Percentiles rank a stretch among this genome's conserved stretches.
Evolutionary conservation across 2,329 filamentous ascomycete species (phyloP).

Genomic region (Xylariaceae sp.): DNA sequence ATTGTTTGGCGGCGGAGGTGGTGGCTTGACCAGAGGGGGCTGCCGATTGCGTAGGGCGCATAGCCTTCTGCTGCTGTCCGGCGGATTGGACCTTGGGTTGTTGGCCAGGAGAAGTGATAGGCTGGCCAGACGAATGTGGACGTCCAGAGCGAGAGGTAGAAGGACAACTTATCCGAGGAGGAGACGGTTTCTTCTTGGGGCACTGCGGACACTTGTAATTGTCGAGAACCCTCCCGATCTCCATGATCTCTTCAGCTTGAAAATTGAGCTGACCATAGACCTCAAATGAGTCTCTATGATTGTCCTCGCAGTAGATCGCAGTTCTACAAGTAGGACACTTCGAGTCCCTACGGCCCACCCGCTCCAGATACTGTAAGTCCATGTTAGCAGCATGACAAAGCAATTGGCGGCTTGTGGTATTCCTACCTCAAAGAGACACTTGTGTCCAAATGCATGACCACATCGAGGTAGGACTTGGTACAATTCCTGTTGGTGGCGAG

Average conservation of each 20-base stretch:
- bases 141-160: no score
- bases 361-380: not conserved
- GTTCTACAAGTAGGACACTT: not conserved
- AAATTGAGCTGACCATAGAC: not conserved
- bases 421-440: conserved; percentile 5
- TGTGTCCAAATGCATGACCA: conserved; percentile 14
- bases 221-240: not conserved
- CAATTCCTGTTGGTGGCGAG: conserved; percentile 4
- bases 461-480: conserved; percentile 12
- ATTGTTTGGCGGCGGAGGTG: no score
- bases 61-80: not conserved
- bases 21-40: no score
- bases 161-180: no score
- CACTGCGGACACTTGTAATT: not conserved
- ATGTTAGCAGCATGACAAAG: not conserved
- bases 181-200: not conserved
- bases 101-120: not conserved
- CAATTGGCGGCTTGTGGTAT: not conserved
- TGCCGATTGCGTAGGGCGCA: not conserved
- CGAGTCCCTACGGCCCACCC: not conserved
- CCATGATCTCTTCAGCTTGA: not conserved
- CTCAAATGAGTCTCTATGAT: not conserved
- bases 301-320: not conserved
- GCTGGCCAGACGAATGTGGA: no score
- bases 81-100: not conserved